Evolutionary conservation across 1,139 yeast genomes (phyloP).

Genomic region (Scheffersomyces insectosa): DNA sequence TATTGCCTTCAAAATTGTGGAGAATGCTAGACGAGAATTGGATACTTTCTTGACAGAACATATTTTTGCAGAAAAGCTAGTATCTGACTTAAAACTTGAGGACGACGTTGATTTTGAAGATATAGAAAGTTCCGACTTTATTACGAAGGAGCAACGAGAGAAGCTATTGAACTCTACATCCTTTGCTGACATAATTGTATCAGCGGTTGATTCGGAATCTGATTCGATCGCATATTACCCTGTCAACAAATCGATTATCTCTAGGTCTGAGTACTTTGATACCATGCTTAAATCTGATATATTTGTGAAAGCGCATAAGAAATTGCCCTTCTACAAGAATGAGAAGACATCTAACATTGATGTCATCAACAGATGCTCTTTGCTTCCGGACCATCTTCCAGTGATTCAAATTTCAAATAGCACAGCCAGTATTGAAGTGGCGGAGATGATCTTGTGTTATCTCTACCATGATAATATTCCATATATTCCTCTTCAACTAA

Average conservation of each 20-base stretch:
- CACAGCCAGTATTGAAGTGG: slow-evolving; percentile 34
- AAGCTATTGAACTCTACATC: slow-evolving; percentile 24
- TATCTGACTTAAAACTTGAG: slow-evolving; percentile 7
- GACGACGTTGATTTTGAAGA: slow-evolving; percentile 35
- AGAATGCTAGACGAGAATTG: slow-evolving; percentile 49
- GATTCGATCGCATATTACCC: slow-evolving; percentile 49
- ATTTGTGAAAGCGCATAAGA: slow-evolving; percentile 21
- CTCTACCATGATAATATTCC: slow-evolving; percentile 60
- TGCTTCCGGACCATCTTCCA: slow-evolving; percentile 26
- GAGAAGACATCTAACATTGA: slow-evolving; percentile 6
- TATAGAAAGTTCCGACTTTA: slow-evolving; percentile 20
- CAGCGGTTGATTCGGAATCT: slow-evolving; percentile 33
- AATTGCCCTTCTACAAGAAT: slow-evolving; percentile 16
- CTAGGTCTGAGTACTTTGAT: slow-evolving; percentile 64
- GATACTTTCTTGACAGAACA: slow-evolving; percentile 34
- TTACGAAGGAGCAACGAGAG: slow-evolving; percentile 16
- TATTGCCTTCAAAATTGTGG: slow-evolving; percentile 45
- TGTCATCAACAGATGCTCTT: slow-evolving; percentile 23
- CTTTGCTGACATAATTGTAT: slow-evolving; percentile 52
- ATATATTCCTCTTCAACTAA: slow-evolving; percentile 47
- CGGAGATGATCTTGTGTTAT: slow-evolving; percentile 56
- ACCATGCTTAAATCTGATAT: slow-evolving; percentile 60
- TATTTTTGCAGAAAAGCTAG: slow-evolving; percentile 32
- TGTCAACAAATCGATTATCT: slow-evolving; percentile 60
- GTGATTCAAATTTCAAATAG: slow-evolving; percentile 29